A percentile compares a stretch with the other conserved stretches of the same genome.
phyloP scores from a whole-genome alignment of 768 basidiomycete species.

The Coprinopsis marcescibilis region DNA sequence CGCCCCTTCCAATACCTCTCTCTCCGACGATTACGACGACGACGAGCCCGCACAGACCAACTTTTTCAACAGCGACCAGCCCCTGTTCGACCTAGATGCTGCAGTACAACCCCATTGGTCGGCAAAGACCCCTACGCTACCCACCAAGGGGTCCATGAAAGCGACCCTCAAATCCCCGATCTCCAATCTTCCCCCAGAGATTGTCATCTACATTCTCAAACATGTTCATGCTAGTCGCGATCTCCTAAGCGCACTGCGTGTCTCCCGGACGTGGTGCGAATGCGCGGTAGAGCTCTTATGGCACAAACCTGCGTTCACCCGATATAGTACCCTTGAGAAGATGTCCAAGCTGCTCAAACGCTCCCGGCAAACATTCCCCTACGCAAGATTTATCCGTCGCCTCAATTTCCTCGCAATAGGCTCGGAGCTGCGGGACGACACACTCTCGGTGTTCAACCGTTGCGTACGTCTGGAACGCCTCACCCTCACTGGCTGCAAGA shows the following conservation, averaged over 20 bases:
- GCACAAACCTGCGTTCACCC: conserved; percentile 81
- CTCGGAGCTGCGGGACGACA: conserved; percentile 62
- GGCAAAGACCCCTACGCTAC: conserved; percentile 22
- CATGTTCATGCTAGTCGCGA: conserved; percentile 72
- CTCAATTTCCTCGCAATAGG: conserved; percentile 82
- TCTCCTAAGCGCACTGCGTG: conserved; percentile 68
- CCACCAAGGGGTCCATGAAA: conserved; percentile 15
- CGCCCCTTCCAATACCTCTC: conserved; percentile 72
- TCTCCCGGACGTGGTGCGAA: conserved; percentile 91
- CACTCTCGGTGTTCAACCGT: conserved; percentile 61
- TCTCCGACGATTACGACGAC: conserved; percentile 73
- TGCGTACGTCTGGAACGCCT: conserved; percentile 86
- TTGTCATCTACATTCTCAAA: conserved; percentile 89
- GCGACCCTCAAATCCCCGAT: conserved; percentile 47
- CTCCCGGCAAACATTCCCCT: conserved; percentile 74
- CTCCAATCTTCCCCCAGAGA: conserved; percentile 76
- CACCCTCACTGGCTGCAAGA: conserved; percentile 75
- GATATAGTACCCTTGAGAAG: conserved; percentile 63
- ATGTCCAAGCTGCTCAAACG: conserved; percentile 68
- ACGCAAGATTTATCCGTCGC: conserved; percentile 82
- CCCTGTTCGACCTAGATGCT: conserved; percentile 31
- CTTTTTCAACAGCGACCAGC: conserved; percentile 46
- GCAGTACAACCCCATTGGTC: conserved; percentile 69
- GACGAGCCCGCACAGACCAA: conserved; percentile 40
- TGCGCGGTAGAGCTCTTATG: conserved; percentile 93